Conservation (phyloP, 2,329 filamentous ascomycete genomes). For the Didymella segeticola region DNA sequence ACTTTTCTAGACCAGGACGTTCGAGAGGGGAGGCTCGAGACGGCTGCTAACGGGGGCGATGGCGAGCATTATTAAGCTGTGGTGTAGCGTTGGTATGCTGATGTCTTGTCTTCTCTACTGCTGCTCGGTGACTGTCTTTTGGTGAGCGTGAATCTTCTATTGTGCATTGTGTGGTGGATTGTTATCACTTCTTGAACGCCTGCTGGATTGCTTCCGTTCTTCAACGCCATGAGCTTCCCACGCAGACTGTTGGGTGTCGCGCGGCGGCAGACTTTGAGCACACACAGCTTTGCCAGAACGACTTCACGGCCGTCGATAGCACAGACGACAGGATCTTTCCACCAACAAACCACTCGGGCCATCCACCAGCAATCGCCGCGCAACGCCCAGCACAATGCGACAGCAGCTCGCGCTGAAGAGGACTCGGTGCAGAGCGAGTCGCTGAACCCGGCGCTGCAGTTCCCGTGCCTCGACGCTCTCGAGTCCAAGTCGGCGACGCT, state of each 20-base stretch:
- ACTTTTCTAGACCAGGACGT: no score
- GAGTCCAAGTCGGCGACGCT: slow-evolving; percentile 69
- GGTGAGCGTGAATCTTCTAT: no score
- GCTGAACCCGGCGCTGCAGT: slow-evolving; percentile 50
- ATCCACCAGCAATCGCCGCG: slow-evolving; percentile 41
- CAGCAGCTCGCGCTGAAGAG: slow-evolving; percentile 24
- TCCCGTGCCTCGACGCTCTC: slow-evolving; percentile 52
- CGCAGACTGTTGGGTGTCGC: slow-evolving; percentile 37
- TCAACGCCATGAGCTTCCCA: slow-evolving; percentile 38
- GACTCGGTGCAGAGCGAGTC: slow-evolving; percentile 35
- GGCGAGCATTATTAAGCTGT: slow-evolving; percentile 12
- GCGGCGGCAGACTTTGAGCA: slow-evolving; percentile 22
- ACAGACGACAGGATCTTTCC: slow-evolving; percentile 5
- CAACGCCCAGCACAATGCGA: slow-evolving; percentile 35
- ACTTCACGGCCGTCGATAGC: slow-evolving; percentile 16
- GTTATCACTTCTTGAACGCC: no score
- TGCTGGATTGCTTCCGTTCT: neutral
- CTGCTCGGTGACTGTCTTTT: neutral
- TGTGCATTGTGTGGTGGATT: no score
- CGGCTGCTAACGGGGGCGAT: slow-evolving; percentile 10
- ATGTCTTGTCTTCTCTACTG: slow-evolving; percentile 7
- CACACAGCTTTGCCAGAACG: slow-evolving; percentile 13
- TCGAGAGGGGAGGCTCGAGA: no score
- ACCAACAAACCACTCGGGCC: slow-evolving; percentile 16
- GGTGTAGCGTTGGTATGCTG: slow-evolving; percentile 6